phyloP scores from a whole-genome alignment of 164 flowering plant genomes.

The Chimonanthus praecox region DNA sequence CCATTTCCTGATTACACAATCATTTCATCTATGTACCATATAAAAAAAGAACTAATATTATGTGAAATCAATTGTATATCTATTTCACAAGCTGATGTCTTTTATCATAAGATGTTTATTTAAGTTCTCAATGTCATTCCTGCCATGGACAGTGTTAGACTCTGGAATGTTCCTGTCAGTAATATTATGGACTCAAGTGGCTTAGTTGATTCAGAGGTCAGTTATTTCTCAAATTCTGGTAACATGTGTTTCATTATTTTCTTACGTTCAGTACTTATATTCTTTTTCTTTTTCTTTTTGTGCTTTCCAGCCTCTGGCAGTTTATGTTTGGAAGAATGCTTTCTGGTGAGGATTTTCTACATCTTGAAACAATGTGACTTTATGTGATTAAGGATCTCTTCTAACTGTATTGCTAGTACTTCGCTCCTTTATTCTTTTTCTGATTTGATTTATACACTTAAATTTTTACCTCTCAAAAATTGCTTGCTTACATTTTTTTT shows the following conservation, averaged over 20 bases:
- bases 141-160: constrained; percentile 59
- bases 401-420: background rate
- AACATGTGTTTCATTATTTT: background rate
- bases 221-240: constrained; percentile 6
- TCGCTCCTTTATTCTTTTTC: background rate
- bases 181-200: constrained; percentile 32
- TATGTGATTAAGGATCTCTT: background rate
- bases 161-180: constrained; percentile 77
- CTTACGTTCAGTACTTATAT: background rate
- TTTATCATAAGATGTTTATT: background rate
- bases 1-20: background rate
- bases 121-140: background rate
- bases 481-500: no score
- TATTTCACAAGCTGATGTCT: background rate
- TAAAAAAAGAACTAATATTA: no score
- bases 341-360: constrained; percentile 50
- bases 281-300: background rate
- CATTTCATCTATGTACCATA: background rate
- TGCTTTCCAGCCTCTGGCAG: constrained; percentile 60
- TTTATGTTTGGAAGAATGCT: constrained; percentile 70
- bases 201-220: constrained; percentile 46
- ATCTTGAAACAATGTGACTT: background rate
- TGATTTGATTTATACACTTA: background rate
- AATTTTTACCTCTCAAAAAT: no score
- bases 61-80: background rate